Evolutionary conservation across 441 rosid genomes (phyloP), one percentile per base, ranked within the genome.

Genomic region (Geranium incanum): DNA sequence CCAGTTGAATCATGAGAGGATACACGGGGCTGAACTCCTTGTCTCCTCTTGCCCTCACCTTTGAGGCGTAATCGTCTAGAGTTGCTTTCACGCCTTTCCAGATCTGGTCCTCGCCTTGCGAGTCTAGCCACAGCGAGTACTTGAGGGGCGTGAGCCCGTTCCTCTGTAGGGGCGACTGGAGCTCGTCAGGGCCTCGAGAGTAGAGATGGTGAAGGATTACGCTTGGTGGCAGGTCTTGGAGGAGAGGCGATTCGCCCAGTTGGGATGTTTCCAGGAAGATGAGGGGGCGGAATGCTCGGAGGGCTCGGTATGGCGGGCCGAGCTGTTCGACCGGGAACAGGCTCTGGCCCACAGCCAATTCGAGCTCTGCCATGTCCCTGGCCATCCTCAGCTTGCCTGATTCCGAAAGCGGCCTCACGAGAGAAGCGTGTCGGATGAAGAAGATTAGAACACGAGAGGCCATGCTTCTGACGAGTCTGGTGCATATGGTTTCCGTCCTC

Each of bases 361-460:
- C 99, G 67, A 95, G 84, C 86, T 95, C 99, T 6, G 99, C 99
- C 99, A 95, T 95, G 84, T 95, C 99, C 77, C 88, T 84, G 36
- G 98, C 97, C 95, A 95, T 87, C 71, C 98, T 87, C 78, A 95
- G 87, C 81, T 87, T 95, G 74, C 99, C 99, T 59, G 97, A 91
- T 83, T 92, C 99, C 6, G 99, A 92, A 7, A 95, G 91, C 9
- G 98, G 99, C 73, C 97, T 78, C 36, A 92, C 90, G 37, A 95
- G 91, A 80, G 99, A 87, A 70, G 92, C 95, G 71, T 95, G 98
- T 68, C 99, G 78, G 71, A 95, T 87, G 77, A 92, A 95, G 88
- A 95, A 89, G 69, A 85, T 85, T 73, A 92, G 81, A 75, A 92
- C 96, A 66, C 98, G 82, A 9, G 97, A 85, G 72, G 97, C 99